These are phyloP conservation scores for Schoenoplectus tabernaemontani DNA, from an alignment of 202 grass and related monocot species.

Conservation along the genomic window DNA sequence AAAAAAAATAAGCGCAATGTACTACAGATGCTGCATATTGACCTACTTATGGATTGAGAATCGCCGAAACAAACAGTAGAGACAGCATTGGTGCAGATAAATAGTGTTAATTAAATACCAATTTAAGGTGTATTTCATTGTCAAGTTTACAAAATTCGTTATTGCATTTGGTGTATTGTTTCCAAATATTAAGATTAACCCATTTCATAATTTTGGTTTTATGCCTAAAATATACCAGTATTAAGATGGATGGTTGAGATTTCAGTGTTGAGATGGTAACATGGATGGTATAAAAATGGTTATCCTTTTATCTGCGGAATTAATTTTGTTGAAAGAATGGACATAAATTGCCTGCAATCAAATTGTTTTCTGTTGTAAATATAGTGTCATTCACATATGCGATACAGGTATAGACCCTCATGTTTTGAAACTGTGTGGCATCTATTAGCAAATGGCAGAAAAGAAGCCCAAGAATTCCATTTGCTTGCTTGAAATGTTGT, in stretches of 20 bases:
- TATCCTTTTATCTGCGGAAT: not conserved
- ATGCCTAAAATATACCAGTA: not conserved
- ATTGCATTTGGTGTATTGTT: not conserved
- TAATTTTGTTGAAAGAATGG: not conserved
- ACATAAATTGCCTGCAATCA: not conserved
- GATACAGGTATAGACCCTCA: not conserved
- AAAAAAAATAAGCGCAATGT: no score
- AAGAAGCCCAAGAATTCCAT: not conserved
- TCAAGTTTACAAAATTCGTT: not conserved
- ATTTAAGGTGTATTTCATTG: not conserved
- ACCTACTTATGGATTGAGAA: no score
- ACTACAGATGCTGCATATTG: no score
- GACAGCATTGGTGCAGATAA: not conserved
- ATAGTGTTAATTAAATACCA: not conserved
- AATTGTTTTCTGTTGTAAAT: not conserved
- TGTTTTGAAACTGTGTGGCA: not conserved
- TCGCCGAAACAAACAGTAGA: no score
- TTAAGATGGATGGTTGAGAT: not conserved
- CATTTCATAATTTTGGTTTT: not conserved
- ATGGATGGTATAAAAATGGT: not conserved
- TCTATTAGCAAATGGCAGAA: not conserved
- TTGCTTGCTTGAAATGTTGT: not conserved
- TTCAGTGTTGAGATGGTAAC: not conserved
- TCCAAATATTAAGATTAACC: not conserved
- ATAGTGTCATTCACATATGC: not conserved